Base-by-base conservation (phyloP, 768 basidiomycete species). In the Boletus rubescentipes region DNA sequence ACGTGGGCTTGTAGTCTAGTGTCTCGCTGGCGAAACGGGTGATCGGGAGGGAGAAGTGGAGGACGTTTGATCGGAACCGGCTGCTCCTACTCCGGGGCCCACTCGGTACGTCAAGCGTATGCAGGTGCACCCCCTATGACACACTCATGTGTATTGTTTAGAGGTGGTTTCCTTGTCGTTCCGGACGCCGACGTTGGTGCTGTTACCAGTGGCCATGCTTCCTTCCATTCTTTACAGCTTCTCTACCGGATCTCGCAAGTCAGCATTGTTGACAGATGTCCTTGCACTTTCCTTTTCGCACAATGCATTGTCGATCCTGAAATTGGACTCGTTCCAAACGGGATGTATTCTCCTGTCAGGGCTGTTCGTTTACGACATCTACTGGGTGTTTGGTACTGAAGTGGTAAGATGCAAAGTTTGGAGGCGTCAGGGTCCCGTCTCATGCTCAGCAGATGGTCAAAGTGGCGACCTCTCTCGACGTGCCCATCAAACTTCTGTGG, bases 401-500 rank as follows among this genome's bases (percentile, higher is more conserved):
- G 90, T 93, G 71, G 90, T 90, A 68, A 67, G 88, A 75, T 2
- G 34, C n/a, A 18, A 35, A n/a, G n/a, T 9, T 46, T 55, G 23
- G 20, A 5, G 5, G 14, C 2, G 3, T 9, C 23, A 40, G 44
- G 39, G 30, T 36, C 31, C 30, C 48, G 18, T 43, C 54, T 63
- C 3, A 60, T 42, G 36, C 0, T 15, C 16, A 10, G 11, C 43
- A 93, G 90, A 98, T 98, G 95, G 86, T 96, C 21, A 85, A 85
- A 60, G 96, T 98, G 2, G 96, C 96, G 1, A 93, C 87, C 20
- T 83, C 78, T 37, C 80, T 98, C 32, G 93, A 98, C 62, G 85
- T 89, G 26, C 96, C 96, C 18, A 95, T 98, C 74, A 98, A 97
- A 72, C 78, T 98, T 31, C 76, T 95, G 35, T 93, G 87, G 85